Conservation (phyloP, 805 yeast genomes). For the Babjeviella inositovora region DNA sequence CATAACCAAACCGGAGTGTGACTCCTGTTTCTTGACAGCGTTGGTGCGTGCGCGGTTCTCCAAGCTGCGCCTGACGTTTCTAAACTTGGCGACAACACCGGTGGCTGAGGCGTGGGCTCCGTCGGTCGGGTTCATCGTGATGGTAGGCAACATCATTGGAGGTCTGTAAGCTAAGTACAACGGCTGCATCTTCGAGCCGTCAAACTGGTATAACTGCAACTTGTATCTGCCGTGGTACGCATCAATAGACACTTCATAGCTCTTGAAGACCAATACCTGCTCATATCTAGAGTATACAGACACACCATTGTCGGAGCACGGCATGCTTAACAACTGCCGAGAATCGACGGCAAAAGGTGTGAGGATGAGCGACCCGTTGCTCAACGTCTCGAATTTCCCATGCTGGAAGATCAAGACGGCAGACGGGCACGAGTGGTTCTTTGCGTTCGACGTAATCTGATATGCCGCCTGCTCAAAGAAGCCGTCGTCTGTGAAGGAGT, state of each 20-base stretch:
- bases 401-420: conserved; percentile 83
- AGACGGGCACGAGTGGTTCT: conserved; percentile 65
- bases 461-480: conserved; percentile 81
- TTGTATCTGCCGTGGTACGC: conserved; percentile 73
- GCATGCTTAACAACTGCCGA: conserved; percentile 77
- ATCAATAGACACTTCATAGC: conserved; percentile 48
- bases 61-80: conserved; percentile 50
- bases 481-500: conserved; percentile 89
- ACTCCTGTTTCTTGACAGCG: conserved; percentile 29
- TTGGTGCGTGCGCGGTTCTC: conserved; percentile 71
- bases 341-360: conserved; percentile 81
- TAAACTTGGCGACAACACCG: conserved; percentile 11
- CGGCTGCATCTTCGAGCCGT: conserved; percentile 75
- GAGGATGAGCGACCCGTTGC: conserved; percentile 54
- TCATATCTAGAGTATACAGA: conserved; percentile 60
- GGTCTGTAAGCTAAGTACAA: conserved; percentile 86
- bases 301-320: conserved; percentile 51
- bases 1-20: conserved; percentile 28
- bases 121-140: conserved; percentile 74
- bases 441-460: conserved; percentile 55
- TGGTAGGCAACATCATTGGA: conserved; percentile 91
- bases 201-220: conserved; percentile 58
- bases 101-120: conserved; percentile 14
- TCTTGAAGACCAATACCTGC: conserved; percentile 44
- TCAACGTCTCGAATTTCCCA: conserved; percentile 52